Percentiles rank a stretch among this genome's conserved stretches.
These are phyloP conservation scores for Emmonsiellopsis sp. DNA, from an alignment of 2,329 filamentous ascomycete species.

Conservation along the genomic window DNA sequence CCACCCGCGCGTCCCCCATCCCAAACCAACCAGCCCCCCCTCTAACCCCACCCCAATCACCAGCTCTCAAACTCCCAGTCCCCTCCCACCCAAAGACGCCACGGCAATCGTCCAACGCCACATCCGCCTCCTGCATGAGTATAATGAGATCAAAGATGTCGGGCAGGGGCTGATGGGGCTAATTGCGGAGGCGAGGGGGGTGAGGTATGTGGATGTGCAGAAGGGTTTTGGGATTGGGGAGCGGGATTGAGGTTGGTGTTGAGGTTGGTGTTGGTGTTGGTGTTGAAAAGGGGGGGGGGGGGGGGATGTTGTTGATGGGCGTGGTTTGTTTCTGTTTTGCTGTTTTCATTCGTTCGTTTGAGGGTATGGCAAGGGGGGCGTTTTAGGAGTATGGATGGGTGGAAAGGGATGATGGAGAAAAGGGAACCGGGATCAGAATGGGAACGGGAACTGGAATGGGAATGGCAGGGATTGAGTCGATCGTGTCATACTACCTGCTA, in stretches of 20 bases:
- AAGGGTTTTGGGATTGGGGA: constrained; percentile 31
- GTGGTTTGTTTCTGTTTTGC: background rate
- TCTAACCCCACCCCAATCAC: constrained; percentile 10
- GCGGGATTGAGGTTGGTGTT: constrained; percentile 22
- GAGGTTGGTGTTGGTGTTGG: background rate
- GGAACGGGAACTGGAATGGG: too few relatives aligned
- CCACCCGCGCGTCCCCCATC: background rate
- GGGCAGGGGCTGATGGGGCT: constrained; percentile 58
- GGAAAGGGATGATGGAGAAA: too few relatives aligned
- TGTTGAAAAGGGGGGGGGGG: background rate
- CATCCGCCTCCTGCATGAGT: constrained; percentile 57
- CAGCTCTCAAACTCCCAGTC: constrained; percentile 4
- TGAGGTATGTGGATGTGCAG: constrained; percentile 40
- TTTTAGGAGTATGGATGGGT: too few relatives aligned
- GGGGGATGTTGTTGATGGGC: background rate
- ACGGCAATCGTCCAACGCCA: constrained; percentile 51
- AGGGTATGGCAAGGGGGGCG: background rate
- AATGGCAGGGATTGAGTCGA: too few relatives aligned
- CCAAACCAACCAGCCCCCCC: background rate
- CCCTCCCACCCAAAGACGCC: constrained; percentile 29
- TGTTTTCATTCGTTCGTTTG: background rate
- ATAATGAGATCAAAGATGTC: constrained; percentile 64
- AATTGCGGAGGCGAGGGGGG: constrained; percentile 56
- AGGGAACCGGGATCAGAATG: too few relatives aligned
- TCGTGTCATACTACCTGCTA: too few relatives aligned